A percentile compares a stretch with the other conserved stretches of the same genome.
These are phyloP conservation scores for Eucalyptus sp. DNA, from an alignment of 345 rosid species.

Conservation along the genomic window DNA sequence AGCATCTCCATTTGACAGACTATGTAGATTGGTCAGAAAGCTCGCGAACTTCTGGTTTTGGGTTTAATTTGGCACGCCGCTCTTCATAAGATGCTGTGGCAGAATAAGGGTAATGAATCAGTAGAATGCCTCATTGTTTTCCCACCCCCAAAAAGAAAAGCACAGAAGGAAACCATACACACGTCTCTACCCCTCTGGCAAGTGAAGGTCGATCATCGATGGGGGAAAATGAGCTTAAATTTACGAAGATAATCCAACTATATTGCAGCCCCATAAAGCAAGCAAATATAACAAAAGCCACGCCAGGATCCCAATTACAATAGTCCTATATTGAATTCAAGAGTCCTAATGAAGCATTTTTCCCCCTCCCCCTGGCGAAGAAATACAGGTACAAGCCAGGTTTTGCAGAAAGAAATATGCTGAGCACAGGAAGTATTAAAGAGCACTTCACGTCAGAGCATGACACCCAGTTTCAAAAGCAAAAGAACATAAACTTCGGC, in stretches of 20 bases:
- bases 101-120: not conserved
- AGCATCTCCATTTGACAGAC: not conserved
- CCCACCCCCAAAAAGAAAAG: not conserved
- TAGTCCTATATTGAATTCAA: not conserved
- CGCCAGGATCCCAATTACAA: not conserved
- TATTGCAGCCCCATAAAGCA: not conserved
- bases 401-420: not conserved
- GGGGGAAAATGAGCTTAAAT: not conserved
- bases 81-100: conserved; percentile 73
- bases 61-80: conserved; percentile 42
- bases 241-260: not conserved
- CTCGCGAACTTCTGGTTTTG: conserved; percentile 1
- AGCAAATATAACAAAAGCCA: not conserved
- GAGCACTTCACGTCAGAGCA: not conserved
- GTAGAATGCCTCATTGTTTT: not conserved
- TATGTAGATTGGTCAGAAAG: not conserved
- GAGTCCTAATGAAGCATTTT: not conserved
- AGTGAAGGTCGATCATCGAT: not conserved
- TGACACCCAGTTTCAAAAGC: not conserved
- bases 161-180: not conserved
- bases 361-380: not conserved
- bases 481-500: not conserved
- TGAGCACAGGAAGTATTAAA: not conserved
- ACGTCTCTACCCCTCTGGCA: not conserved
- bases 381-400: not conserved